Evolutionary conservation across 768 basidiomycete genomes (phyloP), one percentile per base, ranked within the genome.

Genomic region (Russula foetens): DNA sequence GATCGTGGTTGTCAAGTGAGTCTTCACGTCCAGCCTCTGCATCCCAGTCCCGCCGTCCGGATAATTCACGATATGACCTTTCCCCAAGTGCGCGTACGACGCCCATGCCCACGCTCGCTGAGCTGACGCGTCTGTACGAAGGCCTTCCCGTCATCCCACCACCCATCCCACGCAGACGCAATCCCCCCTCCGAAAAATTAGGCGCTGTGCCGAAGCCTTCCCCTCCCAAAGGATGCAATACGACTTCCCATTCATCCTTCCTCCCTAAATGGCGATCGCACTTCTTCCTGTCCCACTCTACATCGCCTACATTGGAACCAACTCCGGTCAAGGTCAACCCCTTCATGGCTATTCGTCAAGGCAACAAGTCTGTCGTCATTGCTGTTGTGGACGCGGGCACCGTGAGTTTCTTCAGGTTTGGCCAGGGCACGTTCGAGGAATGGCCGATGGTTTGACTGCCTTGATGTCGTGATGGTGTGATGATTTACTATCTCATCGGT

Each of bases 381-480:
- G 95, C 94, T 1, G 91, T 82, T 2, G 93, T 95, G 5, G 94
- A 97, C 72, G 80, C 84, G 2, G 92, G 95, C 9, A 92, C 81
- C 63, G 86, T 86, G 45, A 88, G 89, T 65, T 95, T 97, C 77
- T 90, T 92, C 74, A 77, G 89, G 55, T 93, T 98, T 65, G 85
- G 88, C 7, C 80, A 93, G 68, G 90, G 92, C 0, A 84, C 78
- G 9, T 98, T 98, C 70, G 84, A 82, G 55, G 90, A 92, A 66
- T 86, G 88, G 82, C 85, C 90, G 0, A 89, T 93, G 85, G 63
- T 51, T 2, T 65, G 33, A 66, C 12, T 35, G 7, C 23, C 28
- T 14, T 26, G 28, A 38, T 33, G 26, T 51, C 35, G 51, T 38
- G n/a, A 50, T 8, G 23, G 9, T 6, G 1, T 6, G 23, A 21